Evolutionary conservation across 371 early-diverging fungal species (phyloP).

Genomic region (Polyrhizophydium stewartii): DNA sequence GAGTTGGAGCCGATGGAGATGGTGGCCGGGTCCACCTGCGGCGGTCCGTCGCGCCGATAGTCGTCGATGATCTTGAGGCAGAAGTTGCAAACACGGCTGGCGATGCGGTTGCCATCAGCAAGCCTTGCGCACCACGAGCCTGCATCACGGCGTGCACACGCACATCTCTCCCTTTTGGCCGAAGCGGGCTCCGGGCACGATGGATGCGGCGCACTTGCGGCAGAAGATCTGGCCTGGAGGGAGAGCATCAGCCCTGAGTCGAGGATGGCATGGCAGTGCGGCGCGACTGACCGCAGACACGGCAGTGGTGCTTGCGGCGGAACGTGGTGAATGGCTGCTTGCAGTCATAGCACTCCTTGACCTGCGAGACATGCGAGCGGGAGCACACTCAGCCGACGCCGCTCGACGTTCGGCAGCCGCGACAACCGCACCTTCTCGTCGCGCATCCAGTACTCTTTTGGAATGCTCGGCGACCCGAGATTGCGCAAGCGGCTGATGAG

Average conservation of each 20-base stretch:
- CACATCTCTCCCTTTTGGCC: slow-evolving; percentile 64
- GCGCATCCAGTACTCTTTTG: slow-evolving; percentile 75
- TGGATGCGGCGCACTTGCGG: slow-evolving; percentile 70
- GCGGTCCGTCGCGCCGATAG: slow-evolving; percentile 32
- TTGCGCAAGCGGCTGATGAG: slow-evolving; percentile 18
- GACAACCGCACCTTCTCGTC: slow-evolving; percentile 56
- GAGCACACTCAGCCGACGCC: neutral
- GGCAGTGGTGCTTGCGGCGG: slow-evolving; percentile 77
- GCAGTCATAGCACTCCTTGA: slow-evolving; percentile 70
- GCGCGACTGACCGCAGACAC: slow-evolving; percentile 82
- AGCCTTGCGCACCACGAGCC: too few species aligned
- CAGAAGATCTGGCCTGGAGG: slow-evolving; percentile 71
- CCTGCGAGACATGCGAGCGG: slow-evolving; percentile 5
- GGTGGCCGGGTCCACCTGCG: neutral
- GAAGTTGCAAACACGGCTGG: slow-evolving; percentile 68
- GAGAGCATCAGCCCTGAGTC: too few species aligned
- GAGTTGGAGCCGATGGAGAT: neutral
- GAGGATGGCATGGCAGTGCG: too few species aligned
- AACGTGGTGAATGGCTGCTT: slow-evolving; percentile 62
- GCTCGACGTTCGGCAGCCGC: neutral
- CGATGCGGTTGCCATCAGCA: neutral
- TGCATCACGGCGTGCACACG: too few species aligned
- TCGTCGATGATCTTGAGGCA: slow-evolving; percentile 56
- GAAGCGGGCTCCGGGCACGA: slow-evolving; percentile 66
- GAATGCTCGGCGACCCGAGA: slow-evolving; percentile 18